A percentile compares a stretch with the other conserved stretches of the same genome.
phyloP scores from a whole-genome alignment of 495 filamentous ascomycete genomes.

The Penicillium waksmanii region DNA sequence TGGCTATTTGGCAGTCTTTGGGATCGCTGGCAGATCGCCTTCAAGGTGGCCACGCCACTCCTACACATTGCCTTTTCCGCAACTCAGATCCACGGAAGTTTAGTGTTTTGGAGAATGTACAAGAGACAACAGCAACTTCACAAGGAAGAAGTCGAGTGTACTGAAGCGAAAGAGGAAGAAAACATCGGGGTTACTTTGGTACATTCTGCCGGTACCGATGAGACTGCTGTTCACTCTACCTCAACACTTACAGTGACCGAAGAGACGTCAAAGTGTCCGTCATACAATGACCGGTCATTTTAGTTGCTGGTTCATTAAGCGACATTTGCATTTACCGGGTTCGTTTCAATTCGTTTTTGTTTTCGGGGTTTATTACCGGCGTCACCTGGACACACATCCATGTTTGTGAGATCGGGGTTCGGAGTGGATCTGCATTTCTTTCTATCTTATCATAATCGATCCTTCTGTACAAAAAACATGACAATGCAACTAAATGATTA shows the following conservation, averaged over 20 bases:
- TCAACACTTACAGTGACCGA: neutral
- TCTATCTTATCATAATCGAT: too few species aligned
- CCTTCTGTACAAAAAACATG: too few species aligned
- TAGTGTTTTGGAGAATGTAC: conserved; percentile 50
- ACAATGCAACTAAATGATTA: too few species aligned
- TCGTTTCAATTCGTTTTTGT: too few species aligned
- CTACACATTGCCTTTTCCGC: conserved; percentile 50
- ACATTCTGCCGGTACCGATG: neutral
- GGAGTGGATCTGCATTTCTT: too few species aligned
- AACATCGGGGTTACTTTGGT: conserved; percentile 4
- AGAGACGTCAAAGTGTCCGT: too few species aligned
- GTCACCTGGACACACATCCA: too few species aligned
- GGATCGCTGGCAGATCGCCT: conserved; percentile 48
- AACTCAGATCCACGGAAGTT: conserved; percentile 49
- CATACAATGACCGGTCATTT: too few species aligned
- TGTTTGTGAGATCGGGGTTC: too few species aligned
- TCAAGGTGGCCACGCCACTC: conserved; percentile 53
- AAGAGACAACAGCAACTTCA: conserved; percentile 34
- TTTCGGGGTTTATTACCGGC: too few species aligned
- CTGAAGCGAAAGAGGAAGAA: conserved; percentile 3
- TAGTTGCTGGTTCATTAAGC: too few species aligned
- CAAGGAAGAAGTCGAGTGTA: conserved; percentile 53
- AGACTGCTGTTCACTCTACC: neutral
- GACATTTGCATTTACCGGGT: too few species aligned
- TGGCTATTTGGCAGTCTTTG: conserved; percentile 53